phyloP scores from a whole-genome alignment of 192 early-diverging fungal species.

The Coemansia sp. region DNA sequence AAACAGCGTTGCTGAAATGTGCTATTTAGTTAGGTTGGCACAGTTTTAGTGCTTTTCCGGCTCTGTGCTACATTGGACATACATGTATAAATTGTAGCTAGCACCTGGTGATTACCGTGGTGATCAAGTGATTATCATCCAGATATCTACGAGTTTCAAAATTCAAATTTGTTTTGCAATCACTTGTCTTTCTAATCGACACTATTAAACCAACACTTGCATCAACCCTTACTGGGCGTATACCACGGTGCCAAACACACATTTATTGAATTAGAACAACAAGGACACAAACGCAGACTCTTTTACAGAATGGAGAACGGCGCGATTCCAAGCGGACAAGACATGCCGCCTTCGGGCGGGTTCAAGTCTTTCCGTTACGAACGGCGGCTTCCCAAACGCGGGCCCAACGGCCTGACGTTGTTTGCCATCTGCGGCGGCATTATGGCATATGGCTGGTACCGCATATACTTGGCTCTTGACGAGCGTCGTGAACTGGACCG shows the following conservation, averaged over 20 bases:
- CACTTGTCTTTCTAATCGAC: background rate
- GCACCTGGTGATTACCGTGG: background rate
- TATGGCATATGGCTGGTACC: constrained; percentile 83
- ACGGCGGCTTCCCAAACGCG: constrained; percentile 83
- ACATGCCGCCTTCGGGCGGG: constrained; percentile 50
- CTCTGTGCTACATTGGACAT: too few species aligned
- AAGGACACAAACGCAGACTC: background rate
- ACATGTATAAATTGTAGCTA: too few species aligned
- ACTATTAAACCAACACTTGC: background rate
- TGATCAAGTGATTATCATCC: background rate
- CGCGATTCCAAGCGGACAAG: constrained; percentile 22
- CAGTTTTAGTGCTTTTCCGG: too few species aligned
- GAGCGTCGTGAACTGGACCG: constrained; percentile 77
- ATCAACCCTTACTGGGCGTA: too few species aligned
- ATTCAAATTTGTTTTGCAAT: background rate
- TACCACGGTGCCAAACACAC: too few species aligned
- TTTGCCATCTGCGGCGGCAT: constrained; percentile 71
- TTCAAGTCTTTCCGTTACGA: constrained; percentile 86
- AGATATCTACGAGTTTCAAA: background rate
- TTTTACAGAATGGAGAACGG: constrained; percentile 19
- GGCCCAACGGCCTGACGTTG: constrained; percentile 85
- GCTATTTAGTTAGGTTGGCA: too few species aligned
- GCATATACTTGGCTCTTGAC: constrained; percentile 41
- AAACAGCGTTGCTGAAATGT: background rate
- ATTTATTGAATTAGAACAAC: too few species aligned